phyloP scores from a whole-genome alignment of 768 basidiomycete genomes.

The Leccinum incarnatum region DNA sequence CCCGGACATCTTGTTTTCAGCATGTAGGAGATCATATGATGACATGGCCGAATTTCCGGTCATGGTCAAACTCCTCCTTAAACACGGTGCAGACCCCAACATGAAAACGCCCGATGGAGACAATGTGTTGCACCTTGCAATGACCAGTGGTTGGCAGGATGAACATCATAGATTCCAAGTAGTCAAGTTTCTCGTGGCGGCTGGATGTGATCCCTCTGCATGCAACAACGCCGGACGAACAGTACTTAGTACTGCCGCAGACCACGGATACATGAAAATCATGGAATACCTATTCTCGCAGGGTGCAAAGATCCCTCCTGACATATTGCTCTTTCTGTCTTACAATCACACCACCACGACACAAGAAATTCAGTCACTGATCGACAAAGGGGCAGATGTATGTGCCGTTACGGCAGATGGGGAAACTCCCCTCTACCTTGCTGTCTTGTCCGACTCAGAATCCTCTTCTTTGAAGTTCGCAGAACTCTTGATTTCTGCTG shows the following conservation, averaged over 20 bases:
- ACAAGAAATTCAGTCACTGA: not conserved
- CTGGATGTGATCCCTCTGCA: not conserved
- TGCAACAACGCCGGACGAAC: not conserved
- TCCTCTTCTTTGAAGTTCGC: not conserved
- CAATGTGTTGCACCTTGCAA: not conserved
- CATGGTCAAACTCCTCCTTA: not conserved
- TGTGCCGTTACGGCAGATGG: not conserved
- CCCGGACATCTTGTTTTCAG: not conserved
- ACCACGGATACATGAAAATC: not conserved
- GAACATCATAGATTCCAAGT: accelerated
- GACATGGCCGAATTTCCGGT: accelerated
- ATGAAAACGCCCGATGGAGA: not conserved
- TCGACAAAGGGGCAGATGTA: not conserved
- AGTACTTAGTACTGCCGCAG: accelerated
- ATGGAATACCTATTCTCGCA: not conserved
- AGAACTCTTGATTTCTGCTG: not conserved
- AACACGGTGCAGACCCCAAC: not conserved
- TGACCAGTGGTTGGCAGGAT: accelerated
- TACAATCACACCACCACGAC: not conserved
- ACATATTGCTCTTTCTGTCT: not conserved
- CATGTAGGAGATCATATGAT: not conserved
- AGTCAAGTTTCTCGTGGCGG: not conserved
- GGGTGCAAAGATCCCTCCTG: not conserved
- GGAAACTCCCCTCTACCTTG: not conserved
- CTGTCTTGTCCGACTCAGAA: not conserved